These are phyloP conservation scores for Suhomyces panamericanus DNA, from an alignment of 1,139 yeast genomes.

Conservation along the genomic window DNA sequence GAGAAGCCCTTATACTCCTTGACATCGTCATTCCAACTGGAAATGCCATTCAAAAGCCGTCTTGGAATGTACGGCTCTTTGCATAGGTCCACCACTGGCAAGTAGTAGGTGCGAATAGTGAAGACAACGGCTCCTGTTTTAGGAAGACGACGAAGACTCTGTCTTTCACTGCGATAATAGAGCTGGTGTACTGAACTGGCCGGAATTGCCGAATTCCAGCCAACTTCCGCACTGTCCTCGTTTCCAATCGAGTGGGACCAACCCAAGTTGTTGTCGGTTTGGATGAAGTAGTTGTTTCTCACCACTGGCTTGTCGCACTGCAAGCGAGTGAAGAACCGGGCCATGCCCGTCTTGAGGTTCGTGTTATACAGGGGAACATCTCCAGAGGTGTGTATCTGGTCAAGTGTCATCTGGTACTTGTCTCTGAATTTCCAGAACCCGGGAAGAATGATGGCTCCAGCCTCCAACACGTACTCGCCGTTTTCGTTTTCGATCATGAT, in stretches of 20 bases:
- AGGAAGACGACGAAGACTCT: conserved; percentile 67
- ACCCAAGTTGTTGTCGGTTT: conserved; percentile 60
- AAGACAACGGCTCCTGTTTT: conserved; percentile 59
- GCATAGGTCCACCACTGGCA: conserved; percentile 53
- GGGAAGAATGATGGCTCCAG: conserved; percentile 62
- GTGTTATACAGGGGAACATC: conserved; percentile 65
- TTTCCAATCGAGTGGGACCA: conserved; percentile 67
- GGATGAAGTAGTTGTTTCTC: conserved; percentile 65
- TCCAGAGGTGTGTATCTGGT: conserved; percentile 60
- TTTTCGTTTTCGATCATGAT: conserved; percentile 59
- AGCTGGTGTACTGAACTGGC: conserved; percentile 48
- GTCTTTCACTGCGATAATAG: conserved; percentile 66
- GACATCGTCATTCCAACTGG: conserved; percentile 60
- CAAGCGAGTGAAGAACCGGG: conserved; percentile 57
- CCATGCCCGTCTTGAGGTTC: conserved; percentile 62
- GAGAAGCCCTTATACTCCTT: conserved; percentile 58
- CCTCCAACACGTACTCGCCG: conserved; percentile 56
- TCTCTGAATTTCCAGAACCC: conserved; percentile 67
- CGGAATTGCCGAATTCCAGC: conserved; percentile 58
- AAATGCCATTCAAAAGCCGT: conserved; percentile 56
- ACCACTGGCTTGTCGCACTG: conserved; percentile 59
- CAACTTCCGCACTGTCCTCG: conserved; percentile 47
- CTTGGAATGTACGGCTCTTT: conserved; percentile 62
- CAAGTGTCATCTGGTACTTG: conserved; percentile 53
- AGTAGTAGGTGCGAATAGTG: conserved; percentile 63